Conservation (phyloP, 768 basidiomycete species). For the Tephrocybe sp. region DNA sequence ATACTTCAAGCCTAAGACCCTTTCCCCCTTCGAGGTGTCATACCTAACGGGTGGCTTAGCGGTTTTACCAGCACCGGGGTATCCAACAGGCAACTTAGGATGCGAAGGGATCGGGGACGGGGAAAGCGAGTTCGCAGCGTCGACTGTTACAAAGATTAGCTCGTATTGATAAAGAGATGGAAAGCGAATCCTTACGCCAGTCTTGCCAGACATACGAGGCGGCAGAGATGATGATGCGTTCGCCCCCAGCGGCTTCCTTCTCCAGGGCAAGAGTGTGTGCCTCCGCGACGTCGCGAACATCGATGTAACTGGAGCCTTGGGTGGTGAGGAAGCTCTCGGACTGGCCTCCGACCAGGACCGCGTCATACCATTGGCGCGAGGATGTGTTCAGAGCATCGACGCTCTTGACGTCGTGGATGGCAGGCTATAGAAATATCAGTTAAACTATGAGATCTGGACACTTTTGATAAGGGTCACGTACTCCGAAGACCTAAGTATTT, state of each 20-base stretch:
- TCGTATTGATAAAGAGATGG: neutral
- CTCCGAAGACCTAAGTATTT: constrained; percentile 26
- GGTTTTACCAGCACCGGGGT: constrained; percentile 27
- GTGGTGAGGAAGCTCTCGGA: constrained; percentile 18
- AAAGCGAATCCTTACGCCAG: constrained; percentile 19
- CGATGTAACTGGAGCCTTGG: constrained; percentile 30
- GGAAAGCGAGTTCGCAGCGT: constrained; percentile 30
- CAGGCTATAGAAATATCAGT: constrained; percentile 26
- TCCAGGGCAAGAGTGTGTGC: constrained; percentile 50
- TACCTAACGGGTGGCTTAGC: constrained; percentile 25
- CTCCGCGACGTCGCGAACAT: constrained; percentile 48
- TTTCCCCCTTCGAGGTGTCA: constrained; percentile 33
- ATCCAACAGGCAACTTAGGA: constrained; percentile 27
- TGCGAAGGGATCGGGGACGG: constrained; percentile 27
- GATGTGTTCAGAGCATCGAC: constrained; percentile 35
- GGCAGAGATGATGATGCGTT: constrained; percentile 46
- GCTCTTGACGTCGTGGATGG: constrained; percentile 30
- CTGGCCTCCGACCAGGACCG: constrained; percentile 22
- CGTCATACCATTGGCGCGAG: constrained; percentile 27
- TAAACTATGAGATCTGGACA: neutral
- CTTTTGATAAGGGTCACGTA: constrained; percentile 7
- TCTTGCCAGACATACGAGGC: constrained; percentile 26
- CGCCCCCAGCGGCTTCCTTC: constrained; percentile 43
- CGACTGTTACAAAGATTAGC: constrained; percentile 23
- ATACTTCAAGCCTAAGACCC: constrained; percentile 41